A percentile compares a stretch with the other conserved stretches of the same genome.
Evolutionary conservation across 2,329 filamentous ascomycete genomes (phyloP).

Genomic region (Dothideomycetes sp.): DNA sequence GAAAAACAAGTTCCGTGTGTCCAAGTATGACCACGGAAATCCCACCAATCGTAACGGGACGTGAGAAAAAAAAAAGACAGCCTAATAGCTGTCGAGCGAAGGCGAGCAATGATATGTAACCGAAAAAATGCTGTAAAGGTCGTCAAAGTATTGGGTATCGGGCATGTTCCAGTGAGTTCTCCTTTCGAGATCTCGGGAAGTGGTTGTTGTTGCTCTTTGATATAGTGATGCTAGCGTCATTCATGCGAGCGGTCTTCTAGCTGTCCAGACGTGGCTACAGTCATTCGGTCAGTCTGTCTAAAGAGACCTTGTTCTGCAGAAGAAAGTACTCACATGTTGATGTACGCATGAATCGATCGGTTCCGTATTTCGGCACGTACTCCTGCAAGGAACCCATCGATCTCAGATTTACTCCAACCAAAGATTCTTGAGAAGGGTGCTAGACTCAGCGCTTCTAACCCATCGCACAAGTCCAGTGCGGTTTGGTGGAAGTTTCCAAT

Average conservation of each 20-base stretch:
- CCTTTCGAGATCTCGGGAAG: too few relatives aligned
- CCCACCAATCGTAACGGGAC: too few relatives aligned
- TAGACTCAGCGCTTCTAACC: slow-evolving; percentile 60
- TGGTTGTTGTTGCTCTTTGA: too few relatives aligned
- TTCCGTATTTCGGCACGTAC: slow-evolving; percentile 62
- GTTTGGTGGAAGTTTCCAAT: slow-evolving; percentile 79
- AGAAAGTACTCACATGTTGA: slow-evolving; percentile 57
- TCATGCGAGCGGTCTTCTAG: slow-evolving; percentile 32
- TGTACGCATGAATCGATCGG: slow-evolving; percentile 61
- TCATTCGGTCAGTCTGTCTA: slow-evolving; percentile 14
- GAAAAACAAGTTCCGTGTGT: too few relatives aligned
- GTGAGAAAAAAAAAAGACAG: too few relatives aligned
- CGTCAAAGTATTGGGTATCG: too few relatives aligned
- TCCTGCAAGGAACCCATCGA: slow-evolving; percentile 51
- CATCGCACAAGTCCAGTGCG: slow-evolving; percentile 56
- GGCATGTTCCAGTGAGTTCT: too few relatives aligned
- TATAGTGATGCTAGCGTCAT: too few relatives aligned
- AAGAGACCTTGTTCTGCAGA: slow-evolving; percentile 16
- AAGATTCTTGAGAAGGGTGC: slow-evolving; percentile 40
- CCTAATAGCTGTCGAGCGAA: too few relatives aligned
- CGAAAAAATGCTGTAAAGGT: too few relatives aligned
- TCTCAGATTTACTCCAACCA: slow-evolving; percentile 47
- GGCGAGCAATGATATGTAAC: too few relatives aligned
- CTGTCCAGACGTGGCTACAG: slow-evolving; percentile 39
- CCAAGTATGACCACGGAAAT: too few relatives aligned